phyloP scores from a whole-genome alignment of 2,329 filamentous ascomycete species.

The Nigrospora osmanthi region DNA sequence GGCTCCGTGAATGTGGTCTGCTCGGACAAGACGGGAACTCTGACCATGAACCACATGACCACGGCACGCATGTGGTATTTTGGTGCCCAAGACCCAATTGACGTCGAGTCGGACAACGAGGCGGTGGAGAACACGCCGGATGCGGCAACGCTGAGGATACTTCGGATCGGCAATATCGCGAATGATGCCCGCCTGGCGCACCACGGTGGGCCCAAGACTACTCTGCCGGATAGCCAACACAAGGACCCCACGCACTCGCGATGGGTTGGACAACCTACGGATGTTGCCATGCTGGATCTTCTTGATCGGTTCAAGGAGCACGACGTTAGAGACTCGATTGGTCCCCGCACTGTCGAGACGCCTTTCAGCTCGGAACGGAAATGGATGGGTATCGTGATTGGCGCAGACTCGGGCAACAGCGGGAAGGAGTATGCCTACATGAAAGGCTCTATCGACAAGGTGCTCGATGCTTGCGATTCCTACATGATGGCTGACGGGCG shows the following conservation, averaged over 20 bases:
- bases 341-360: conserved; percentile 74
- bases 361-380: conserved; percentile 97
- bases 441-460: conserved; percentile 86
- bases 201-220: conserved; percentile 64
- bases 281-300: conserved; percentile 93
- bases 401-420: conserved; percentile 44
- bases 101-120: conserved; percentile 48
- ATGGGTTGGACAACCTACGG: conserved; percentile 95
- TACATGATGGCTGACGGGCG: conserved; percentile 81
- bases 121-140: conserved; percentile 53
- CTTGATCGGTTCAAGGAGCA: conserved; percentile 87
- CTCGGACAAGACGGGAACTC: conserved; percentile 93
- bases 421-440: conserved; percentile 84
- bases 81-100: conserved; percentile 48
- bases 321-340: conserved; percentile 80
- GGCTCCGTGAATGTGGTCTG: conserved; percentile 99
- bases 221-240: conserved; percentile 77
- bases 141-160: conserved; percentile 67
- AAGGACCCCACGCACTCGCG: conserved; percentile 66
- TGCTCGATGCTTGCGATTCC: conserved; percentile 81
- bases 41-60: conserved; percentile 98
- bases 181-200: conserved; percentile 84
- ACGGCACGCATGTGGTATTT: conserved; percentile 96
- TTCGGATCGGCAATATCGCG: conserved; percentile 91
- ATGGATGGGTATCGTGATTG: conserved; percentile 96